phyloP scores from a whole-genome alignment of 805 yeast species.

The Hanseniaspora meyeri region DNA sequence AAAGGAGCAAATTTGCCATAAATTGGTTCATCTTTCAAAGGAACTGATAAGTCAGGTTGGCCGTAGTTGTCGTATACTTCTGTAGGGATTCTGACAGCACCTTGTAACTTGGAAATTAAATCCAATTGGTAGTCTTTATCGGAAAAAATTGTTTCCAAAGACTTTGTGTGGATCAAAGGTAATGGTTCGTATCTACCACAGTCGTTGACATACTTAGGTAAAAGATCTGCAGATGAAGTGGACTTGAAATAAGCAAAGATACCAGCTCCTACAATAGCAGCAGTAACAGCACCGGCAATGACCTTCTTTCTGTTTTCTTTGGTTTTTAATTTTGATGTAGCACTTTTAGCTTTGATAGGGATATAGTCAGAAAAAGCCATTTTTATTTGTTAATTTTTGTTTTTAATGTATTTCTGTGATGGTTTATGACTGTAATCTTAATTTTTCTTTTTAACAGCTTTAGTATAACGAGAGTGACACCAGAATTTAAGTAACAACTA shows the following conservation, averaged over 20 bases:
- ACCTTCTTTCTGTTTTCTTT: slow-evolving; percentile 7
- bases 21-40: slow-evolving; percentile 13
- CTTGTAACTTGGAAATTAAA: slow-evolving; percentile 29
- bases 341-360: slow-evolving; percentile 13
- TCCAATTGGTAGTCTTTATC: slow-evolving; percentile 14
- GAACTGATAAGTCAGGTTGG: slow-evolving; percentile 15
- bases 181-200: slow-evolving; percentile 14
- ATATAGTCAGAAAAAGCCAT: slow-evolving; percentile 11
- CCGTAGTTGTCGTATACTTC: slow-evolving; percentile 38
- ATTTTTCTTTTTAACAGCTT: no score
- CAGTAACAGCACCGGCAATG: background rate
- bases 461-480: no score
- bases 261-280: slow-evolving; percentile 1
- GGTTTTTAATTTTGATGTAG: slow-evolving; percentile 3
- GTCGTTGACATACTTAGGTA: slow-evolving; percentile 11
- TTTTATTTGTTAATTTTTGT: background rate
- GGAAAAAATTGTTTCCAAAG: slow-evolving; percentile 14
- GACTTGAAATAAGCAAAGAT: background rate
- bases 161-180: slow-evolving; percentile 11
- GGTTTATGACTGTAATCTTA: background rate
- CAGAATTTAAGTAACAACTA: no score
- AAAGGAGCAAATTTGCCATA: slow-evolving; percentile 24
- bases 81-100: slow-evolving; percentile 48
- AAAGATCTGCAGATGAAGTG: background rate
- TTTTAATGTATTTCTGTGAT: background rate